A percentile compares a stretch with the other conserved stretches of the same genome.
phyloP scores from a whole-genome alignment of 192 early-diverging fungal species.

The Phycomyces blakesleeanus region DNA sequence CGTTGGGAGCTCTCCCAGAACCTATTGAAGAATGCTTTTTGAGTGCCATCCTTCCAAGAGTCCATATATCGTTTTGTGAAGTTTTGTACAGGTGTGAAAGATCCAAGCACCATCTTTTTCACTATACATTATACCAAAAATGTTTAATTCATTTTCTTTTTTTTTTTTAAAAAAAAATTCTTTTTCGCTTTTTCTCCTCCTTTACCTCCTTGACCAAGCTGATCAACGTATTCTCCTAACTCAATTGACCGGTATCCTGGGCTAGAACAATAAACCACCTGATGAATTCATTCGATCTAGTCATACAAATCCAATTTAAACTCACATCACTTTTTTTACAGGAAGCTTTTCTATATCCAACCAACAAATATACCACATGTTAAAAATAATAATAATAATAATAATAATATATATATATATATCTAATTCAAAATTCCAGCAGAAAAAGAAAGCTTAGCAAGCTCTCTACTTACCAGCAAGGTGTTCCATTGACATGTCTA shows the following conservation, averaged over 20 bases:
- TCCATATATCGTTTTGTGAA: conserved; percentile 32
- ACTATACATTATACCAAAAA: conserved; percentile 15
- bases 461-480: conserved; percentile 19
- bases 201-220: conserved; percentile 26
- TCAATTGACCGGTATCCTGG: conserved; percentile 33
- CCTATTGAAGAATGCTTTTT: conserved; percentile 35
- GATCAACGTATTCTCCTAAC: conserved; percentile 27
- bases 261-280: neutral
- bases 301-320: neutral
- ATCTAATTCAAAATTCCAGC: too few species aligned
- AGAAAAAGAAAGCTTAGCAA: too few species aligned
- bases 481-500: conserved; percentile 22
- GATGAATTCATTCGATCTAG: neutral
- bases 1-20: conserved; percentile 36
- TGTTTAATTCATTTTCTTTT: neutral
- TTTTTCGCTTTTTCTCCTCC: neutral
- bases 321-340: conserved; percentile 18
- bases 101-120: conserved; percentile 19
- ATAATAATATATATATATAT: too few species aligned
- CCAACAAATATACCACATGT: neutral
- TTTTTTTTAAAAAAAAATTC: neutral
- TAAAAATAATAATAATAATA: too few species aligned
- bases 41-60: conserved; percentile 42
- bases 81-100: conserved; percentile 33
- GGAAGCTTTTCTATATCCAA: conserved; percentile 1